phyloP scores from a whole-genome alignment of 208 protist genomes.

The Borovskyia barvae region DNA sequence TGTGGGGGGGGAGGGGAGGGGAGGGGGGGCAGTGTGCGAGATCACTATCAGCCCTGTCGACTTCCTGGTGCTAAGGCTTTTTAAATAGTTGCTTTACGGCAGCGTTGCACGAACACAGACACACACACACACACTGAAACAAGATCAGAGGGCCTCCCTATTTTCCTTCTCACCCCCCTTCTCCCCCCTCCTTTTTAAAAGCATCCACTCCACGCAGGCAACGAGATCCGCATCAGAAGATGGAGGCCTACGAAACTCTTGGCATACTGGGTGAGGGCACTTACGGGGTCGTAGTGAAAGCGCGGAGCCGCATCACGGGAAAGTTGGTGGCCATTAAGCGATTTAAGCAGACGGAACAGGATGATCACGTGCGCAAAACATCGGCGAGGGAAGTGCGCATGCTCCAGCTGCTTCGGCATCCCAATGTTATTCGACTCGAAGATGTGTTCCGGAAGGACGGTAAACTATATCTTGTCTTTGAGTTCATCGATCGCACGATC shows the following conservation, averaged over 20 bases:
- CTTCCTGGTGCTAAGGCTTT: not conserved
- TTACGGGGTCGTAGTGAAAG: conserved; percentile 95
- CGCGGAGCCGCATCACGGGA: conserved; percentile 89
- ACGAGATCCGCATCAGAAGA: conserved; percentile 8
- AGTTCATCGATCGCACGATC: conserved; percentile 93
- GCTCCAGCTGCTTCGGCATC: conserved; percentile 92
- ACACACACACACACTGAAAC: not conserved
- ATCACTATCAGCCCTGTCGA: no score
- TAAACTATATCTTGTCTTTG: conserved; percentile 95
- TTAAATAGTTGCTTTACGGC: no score
- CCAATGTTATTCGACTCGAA: conserved; percentile 93
- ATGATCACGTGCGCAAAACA: conserved; percentile 93
- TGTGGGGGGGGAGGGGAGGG: no score
- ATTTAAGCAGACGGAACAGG: conserved; percentile 94
- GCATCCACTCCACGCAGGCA: not conserved
- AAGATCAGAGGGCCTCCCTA: not conserved
- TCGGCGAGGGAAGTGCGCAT: conserved; percentile 92
- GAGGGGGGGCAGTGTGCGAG: no score
- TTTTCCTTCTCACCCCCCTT: not conserved
- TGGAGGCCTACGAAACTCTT: conserved; percentile 93
- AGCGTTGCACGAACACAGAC: no score
- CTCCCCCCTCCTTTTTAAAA: not conserved
- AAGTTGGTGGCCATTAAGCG: conserved; percentile 96
- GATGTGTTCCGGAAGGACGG: conserved; percentile 93
- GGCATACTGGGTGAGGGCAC: conserved; percentile 93